Evolutionary conservation across 169 alveolate genomes (phyloP), one percentile per base, ranked within the genome.

Genomic region (Plasmodium gallinaceum): DNA sequence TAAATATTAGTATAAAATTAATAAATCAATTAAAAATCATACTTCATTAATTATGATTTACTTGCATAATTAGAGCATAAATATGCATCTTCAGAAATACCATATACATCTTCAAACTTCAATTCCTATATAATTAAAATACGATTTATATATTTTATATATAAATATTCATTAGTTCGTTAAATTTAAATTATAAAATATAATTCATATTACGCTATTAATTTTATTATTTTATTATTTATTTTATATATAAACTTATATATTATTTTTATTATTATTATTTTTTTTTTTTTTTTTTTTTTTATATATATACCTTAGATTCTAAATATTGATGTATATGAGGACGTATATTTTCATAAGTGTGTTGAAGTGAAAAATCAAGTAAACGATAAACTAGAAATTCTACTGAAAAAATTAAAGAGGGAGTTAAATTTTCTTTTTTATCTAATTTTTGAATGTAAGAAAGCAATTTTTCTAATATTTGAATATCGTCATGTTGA

Each of bases 261-360:
- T 32, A 32, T 32, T 32, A 32, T 32, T 32, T 2, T 32, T n/a
- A n/a, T n/a, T n/a, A n/a, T n/a, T n/a, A n/a, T n/a, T n/a, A n/a
- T n/a, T n/a, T 4, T 32, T 18, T 65, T 65, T 24, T 12, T 32
- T 32, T 32, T 32, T 32, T 32, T 32, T 10, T 1, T 18, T n/a
- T n/a, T 2, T 20, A 0, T 18, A 32, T 0, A 20, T 71, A 16
- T 65, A 88, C 94, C 70, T 92, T 88, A 22, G 92, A 92, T 65
- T 94, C 95, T 61, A 94, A 83, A 72, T 92, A 94, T 74, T 94
- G 93, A 61, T 94, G 75, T 22, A 94, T 91, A 68, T 94, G 96
- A 4, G 58, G 71, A 37, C 74, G 92, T 62, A 80, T 93, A 76
- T 46, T 64, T 74, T 57, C 93, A 66, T 87, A 91, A 69, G 92